Percentiles rank a stretch among this genome's conserved stretches.
phyloP scores from a whole-genome alignment of 225 moss, liverwort and hornwort species.

The Takakia lepidozioides region DNA sequence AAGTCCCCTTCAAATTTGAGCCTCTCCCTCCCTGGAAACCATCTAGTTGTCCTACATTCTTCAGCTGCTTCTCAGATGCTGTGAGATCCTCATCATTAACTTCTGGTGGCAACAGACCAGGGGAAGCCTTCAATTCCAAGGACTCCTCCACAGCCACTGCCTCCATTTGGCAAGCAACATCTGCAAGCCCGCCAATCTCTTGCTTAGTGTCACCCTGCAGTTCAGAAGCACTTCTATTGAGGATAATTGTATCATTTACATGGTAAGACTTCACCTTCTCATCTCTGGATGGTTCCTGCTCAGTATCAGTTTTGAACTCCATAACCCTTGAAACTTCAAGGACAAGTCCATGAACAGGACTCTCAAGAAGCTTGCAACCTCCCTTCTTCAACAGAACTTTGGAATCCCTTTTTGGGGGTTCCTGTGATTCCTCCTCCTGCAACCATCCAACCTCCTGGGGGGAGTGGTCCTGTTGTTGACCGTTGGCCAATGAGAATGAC shows the following conservation, averaged over 20 bases:
- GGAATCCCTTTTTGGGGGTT: constrained; percentile 3
- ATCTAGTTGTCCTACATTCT: too few species aligned
- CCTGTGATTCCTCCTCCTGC: background rate
- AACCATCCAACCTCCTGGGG: background rate
- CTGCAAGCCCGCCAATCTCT: background rate
- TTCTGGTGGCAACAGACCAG: background rate
- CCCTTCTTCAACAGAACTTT: background rate
- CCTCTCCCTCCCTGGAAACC: too few species aligned
- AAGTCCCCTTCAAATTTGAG: too few species aligned
- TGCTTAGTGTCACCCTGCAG: background rate
- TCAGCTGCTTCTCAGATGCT: too few species aligned
- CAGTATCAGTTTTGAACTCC: background rate
- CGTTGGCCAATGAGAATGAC: background rate
- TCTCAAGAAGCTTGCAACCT: constrained; percentile 1
- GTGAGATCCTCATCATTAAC: background rate
- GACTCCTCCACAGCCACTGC: background rate
- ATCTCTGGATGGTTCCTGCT: background rate
- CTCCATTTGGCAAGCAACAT: background rate
- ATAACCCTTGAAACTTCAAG: background rate
- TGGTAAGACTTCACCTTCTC: background rate
- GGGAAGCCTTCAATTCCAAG: background rate
- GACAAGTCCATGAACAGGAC: background rate
- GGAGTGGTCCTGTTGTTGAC: background rate
- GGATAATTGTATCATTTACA: background rate
- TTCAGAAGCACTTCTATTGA: background rate